phyloP scores from a whole-genome alignment of 371 early-diverging fungal species.

The Lichtheimia corymbifera region DNA sequence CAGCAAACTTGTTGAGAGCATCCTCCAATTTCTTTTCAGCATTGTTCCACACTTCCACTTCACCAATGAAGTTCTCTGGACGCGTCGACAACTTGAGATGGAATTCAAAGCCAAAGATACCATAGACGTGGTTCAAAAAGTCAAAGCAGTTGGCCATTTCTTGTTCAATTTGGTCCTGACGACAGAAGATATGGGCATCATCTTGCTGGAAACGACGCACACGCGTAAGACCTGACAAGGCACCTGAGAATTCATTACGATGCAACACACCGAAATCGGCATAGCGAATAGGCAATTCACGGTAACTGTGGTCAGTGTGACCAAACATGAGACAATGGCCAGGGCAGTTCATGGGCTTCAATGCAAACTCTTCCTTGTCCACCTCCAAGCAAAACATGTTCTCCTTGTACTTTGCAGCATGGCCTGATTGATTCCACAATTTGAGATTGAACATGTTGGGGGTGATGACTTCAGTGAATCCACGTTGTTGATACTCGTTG shows the following conservation, averaged over 20 bases:
- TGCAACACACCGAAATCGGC: slow-evolving; percentile 99
- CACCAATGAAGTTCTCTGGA: slow-evolving; percentile 97
- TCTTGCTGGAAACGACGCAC: slow-evolving; percentile 99
- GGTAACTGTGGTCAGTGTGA: slow-evolving; percentile 89
- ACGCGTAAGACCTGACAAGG: slow-evolving; percentile 96
- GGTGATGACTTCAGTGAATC: slow-evolving; percentile 94
- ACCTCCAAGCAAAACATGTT: slow-evolving; percentile 98
- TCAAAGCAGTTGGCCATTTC: slow-evolving; percentile 84
- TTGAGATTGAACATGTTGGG: slow-evolving; percentile 97
- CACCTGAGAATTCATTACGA: slow-evolving; percentile 98
- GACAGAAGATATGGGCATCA: slow-evolving; percentile 99
- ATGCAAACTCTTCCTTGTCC: slow-evolving; percentile 86
- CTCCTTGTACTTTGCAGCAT: slow-evolving; percentile 98
- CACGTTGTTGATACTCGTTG: slow-evolving; percentile 74
- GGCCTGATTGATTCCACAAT: slow-evolving; percentile 98
- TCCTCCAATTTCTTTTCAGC: slow-evolving; percentile 88
- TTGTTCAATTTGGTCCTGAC: slow-evolving; percentile 72
- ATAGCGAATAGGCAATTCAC: slow-evolving; percentile 96
- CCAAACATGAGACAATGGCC: slow-evolving; percentile 99
- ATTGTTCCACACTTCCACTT: slow-evolving; percentile 91
- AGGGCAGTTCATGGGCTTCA: slow-evolving; percentile 99
- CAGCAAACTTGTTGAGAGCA: slow-evolving; percentile 75
- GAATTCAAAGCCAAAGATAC: slow-evolving; percentile 92
- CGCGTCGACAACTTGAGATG: slow-evolving; percentile 94
- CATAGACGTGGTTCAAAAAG: slow-evolving; percentile 85